Evolutionary conservation across 345 rosid genomes (phyloP).

Genomic region (Corymbia maculata): DNA sequence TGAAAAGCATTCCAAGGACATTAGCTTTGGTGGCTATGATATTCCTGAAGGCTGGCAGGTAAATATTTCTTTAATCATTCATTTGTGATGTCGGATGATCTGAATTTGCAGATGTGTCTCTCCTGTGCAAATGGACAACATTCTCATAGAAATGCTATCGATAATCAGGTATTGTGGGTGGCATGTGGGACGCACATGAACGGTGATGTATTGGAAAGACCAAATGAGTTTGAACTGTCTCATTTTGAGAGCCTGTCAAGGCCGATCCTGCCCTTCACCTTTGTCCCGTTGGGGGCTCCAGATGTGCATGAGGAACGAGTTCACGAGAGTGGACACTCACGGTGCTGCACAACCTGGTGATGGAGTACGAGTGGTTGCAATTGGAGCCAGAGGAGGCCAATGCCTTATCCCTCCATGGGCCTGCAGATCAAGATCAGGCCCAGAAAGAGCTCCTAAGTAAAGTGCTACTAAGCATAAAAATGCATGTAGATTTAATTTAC

Average conservation of each 20-base stretch:
- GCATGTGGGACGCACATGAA: neutral
- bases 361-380: neutral
- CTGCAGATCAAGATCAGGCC: neutral
- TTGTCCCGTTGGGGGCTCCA: neutral
- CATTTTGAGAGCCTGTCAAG: neutral
- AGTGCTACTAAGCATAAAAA: neutral
- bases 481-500: neutral
- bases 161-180: neutral
- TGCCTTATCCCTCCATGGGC: slow-evolving; percentile 1
- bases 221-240: neutral
- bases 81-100: neutral
- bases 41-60: slow-evolving; percentile 3
- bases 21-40: neutral
- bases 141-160: neutral
- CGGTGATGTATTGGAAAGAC: neutral
- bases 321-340: neutral
- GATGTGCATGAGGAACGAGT: neutral
- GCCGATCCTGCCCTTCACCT: neutral
- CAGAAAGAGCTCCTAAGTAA: neutral
- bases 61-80: neutral
- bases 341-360: neutral
- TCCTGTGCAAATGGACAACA: neutral
- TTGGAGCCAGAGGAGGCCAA: neutral
- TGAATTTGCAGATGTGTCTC: neutral
- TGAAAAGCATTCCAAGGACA: slow-evolving; percentile 3